Conservation (phyloP, 2,329 filamentous ascomycete species). For the Bertia moriformis region DNA sequence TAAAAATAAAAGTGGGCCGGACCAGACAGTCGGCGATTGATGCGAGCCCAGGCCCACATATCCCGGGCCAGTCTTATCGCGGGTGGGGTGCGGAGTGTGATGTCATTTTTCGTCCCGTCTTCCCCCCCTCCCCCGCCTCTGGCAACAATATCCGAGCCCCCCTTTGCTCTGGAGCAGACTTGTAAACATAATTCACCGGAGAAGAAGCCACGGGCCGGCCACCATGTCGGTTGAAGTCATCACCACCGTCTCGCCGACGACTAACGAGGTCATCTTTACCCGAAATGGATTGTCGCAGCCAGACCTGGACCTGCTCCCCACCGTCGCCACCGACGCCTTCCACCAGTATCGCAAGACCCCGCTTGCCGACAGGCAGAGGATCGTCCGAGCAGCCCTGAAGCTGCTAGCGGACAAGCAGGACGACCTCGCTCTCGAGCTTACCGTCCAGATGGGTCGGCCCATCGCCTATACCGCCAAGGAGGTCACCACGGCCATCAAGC, state of each 20-base stretch:
- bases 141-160: no score
- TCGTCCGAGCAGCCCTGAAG: constrained; percentile 67
- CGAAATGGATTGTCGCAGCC: constrained; percentile 58
- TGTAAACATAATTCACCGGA: no score
- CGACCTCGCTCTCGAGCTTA: constrained; percentile 71
- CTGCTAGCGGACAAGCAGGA: constrained; percentile 58
- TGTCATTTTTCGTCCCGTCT: no score
- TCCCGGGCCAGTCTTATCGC: no score
- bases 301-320: constrained; percentile 60
- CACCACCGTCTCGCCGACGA: constrained; percentile 77
- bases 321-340: constrained; percentile 62
- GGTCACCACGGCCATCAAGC: constrained; percentile 69
- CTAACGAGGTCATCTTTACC: constrained; percentile 70
- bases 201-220: no score
- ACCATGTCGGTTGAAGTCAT: constrained; percentile 50
- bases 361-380: constrained; percentile 61
- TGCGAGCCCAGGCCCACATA: no score
- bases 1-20: no score
- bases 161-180: no score
- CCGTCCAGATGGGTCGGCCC: constrained; percentile 87
- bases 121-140: no score
- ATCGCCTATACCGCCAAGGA: constrained; percentile 78
- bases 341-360: constrained; percentile 61
- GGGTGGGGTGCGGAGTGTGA: no score
- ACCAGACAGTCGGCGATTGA: no score